Evolutionary conservation across 805 yeast species (phyloP), one percentile per base, ranked within the genome.

Genomic region (Starmerella potacharoeniae): DNA sequence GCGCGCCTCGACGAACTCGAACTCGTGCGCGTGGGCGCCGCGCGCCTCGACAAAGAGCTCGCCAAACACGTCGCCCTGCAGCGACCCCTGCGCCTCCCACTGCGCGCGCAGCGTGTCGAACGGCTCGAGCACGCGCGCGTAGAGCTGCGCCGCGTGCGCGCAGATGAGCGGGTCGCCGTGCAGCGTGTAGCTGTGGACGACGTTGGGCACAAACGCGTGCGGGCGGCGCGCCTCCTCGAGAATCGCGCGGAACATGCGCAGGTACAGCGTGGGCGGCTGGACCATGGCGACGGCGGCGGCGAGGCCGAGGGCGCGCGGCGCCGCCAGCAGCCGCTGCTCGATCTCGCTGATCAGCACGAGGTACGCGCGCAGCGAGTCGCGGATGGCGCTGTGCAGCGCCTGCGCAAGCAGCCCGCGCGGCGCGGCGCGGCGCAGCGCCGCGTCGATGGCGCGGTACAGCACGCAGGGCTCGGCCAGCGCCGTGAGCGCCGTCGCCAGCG

Each of bases 1-100:
- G 49, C 66, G 69, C 13, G 54, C 58, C 28, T 50, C 50, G 11
- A 58, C 59, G 8, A 67, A 48, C 30, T 29, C 47, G 45, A 65
- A 69, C 47, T 65, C 54, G 22, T 60, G 64, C 5, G 57, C 56
- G 61, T 59, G 64, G 5, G 57, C 56, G 61, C 65, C 59, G 45
- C 49, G 40, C 3, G 39, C 14, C 49, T 7, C 58, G 22, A 77
- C 78, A 62, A 86, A 90, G 63, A 88, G 88, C 59, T 83, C 91
- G 14, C 75, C 75, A 55, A 70, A 71, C 1, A 71, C 74, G 54
- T 78, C 80, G 3, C 34, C 43, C 1, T 73, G 68, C 14, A 88
- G 64, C 51, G 77, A 79, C 1, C 96, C 97, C 44, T 75, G 69
- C 0, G 79, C 66, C 1, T 88, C 65, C 97, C 97, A 91, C 44